Conservation (phyloP, 1,139 yeast species). For the Sugiyamaella pinicola region DNA sequence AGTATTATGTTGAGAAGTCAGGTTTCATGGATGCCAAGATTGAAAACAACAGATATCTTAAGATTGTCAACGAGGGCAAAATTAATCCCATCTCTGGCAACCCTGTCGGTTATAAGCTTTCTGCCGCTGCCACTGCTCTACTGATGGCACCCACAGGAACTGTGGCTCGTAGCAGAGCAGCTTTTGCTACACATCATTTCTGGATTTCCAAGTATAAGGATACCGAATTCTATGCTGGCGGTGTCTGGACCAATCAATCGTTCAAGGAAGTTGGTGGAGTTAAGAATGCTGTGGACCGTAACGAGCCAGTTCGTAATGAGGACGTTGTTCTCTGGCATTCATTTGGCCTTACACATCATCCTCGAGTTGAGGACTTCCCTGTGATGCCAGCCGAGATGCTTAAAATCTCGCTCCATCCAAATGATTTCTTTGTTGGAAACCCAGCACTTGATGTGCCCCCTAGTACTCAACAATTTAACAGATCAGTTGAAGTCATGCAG, state of each 20-base stretch:
- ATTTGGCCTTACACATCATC: constrained; percentile 82
- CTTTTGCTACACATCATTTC: constrained; percentile 70
- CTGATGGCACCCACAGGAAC: constrained; percentile 67
- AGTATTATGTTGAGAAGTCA: constrained; percentile 68
- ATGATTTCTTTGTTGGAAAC: constrained; percentile 76
- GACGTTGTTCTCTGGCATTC: constrained; percentile 89
- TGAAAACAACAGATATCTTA: constrained; percentile 72
- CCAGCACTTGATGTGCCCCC: constrained; percentile 85
- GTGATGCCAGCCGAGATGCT: constrained; percentile 83
- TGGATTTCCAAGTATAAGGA: constrained; percentile 78
- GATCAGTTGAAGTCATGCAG: constrained; percentile 55
- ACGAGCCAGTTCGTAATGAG: constrained; percentile 73
- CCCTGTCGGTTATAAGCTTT: constrained; percentile 82
- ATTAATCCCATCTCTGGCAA: constrained; percentile 74
- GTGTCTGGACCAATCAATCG: constrained; percentile 79
- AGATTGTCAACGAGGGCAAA: constrained; percentile 71
- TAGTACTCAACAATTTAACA: constrained; percentile 69
- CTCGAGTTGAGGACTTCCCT: constrained; percentile 89
- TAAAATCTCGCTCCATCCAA: constrained; percentile 69
- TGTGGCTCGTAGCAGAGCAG: constrained; percentile 65
- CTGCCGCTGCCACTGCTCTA: constrained; percentile 77
- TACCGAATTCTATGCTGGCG: constrained; percentile 70
- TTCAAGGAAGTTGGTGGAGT: constrained; percentile 64
- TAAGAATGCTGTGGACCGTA: constrained; percentile 62
- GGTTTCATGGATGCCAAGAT: constrained; percentile 77